phyloP scores from a whole-genome alignment of 2,329 filamentous ascomycete species.

The Monilinia fructigena region DNA sequence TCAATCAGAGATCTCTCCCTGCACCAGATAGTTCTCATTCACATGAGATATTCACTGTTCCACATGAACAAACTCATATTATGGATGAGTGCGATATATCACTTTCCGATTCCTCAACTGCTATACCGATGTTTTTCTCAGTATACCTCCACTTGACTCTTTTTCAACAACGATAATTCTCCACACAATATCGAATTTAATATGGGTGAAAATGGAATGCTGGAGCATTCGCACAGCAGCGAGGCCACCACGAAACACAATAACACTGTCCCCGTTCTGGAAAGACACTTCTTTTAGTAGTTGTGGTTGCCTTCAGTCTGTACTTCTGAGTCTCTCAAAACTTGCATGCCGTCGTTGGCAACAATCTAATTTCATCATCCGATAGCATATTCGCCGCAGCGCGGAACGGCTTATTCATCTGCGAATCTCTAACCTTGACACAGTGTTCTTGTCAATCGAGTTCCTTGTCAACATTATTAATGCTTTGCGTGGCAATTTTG shows the following conservation, averaged over 20 bases:
- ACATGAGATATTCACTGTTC: not conserved
- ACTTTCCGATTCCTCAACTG: not conserved
- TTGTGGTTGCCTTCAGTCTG: constrained; percentile 3
- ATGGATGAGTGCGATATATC: constrained; percentile 4
- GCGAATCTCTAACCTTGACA: not conserved
- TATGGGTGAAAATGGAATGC: not conserved
- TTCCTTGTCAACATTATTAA: not conserved
- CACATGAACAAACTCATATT: not conserved
- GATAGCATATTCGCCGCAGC: constrained; percentile 2
- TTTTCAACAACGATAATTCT: not conserved
- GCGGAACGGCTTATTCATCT: not conserved
- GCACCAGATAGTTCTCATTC: not conserved
- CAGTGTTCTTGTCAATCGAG: not conserved
- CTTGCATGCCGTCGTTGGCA: not conserved
- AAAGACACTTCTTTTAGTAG: not conserved
- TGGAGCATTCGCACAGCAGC: not conserved
- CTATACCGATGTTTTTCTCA: not conserved
- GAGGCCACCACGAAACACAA: not conserved
- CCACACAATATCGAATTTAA: not conserved
- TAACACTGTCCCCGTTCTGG: not conserved
- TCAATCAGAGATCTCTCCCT: not conserved
- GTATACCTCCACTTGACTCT: not conserved
- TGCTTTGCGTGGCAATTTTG: constrained; percentile 6
- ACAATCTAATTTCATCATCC: not conserved
- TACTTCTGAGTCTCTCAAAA: constrained; percentile 4